A percentile compares a stretch with the other conserved stretches of the same genome.
Conservation (phyloP, 495 filamentous ascomycete genomes). For the Jackrogersella minutella region DNA sequence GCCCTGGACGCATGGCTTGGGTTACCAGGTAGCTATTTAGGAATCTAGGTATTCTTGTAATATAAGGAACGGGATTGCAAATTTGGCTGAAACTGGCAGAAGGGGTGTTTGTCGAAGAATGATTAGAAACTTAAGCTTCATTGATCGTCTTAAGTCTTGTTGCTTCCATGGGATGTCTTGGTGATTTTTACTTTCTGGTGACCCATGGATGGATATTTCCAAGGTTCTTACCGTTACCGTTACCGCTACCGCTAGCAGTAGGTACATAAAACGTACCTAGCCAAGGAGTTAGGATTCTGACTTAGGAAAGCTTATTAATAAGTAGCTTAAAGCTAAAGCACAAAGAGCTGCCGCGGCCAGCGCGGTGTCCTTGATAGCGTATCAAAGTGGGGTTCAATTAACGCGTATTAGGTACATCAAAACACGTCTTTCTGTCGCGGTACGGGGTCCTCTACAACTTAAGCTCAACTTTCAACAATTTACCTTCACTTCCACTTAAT, state of each 20-base stretch:
- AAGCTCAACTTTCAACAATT: too few species aligned
- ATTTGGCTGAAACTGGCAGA: neutral
- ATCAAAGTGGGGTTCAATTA: slow-evolving; percentile 26
- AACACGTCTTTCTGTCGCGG: slow-evolving; percentile 33
- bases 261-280: too few species aligned
- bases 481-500: too few species aligned
- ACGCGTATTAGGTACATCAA: slow-evolving; percentile 29
- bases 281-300: too few species aligned
- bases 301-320: too few species aligned
- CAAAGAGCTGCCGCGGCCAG: too few species aligned
- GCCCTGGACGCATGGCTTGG: slow-evolving; percentile 12
- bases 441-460: slow-evolving; percentile 19
- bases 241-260: too few species aligned
- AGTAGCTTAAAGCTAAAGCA: slow-evolving; percentile 1
- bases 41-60: slow-evolving; percentile 38
- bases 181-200: neutral
- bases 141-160: neutral
- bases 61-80: slow-evolving; percentile 27
- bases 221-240: too few species aligned
- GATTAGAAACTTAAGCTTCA: neutral
- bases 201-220: too few species aligned
- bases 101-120: neutral
- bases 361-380: too few species aligned
- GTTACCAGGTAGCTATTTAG: slow-evolving; percentile 13
- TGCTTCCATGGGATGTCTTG: neutral